Conservation (phyloP, 1,139 yeast species). For the Blastobotrys indianensis region DNA sequence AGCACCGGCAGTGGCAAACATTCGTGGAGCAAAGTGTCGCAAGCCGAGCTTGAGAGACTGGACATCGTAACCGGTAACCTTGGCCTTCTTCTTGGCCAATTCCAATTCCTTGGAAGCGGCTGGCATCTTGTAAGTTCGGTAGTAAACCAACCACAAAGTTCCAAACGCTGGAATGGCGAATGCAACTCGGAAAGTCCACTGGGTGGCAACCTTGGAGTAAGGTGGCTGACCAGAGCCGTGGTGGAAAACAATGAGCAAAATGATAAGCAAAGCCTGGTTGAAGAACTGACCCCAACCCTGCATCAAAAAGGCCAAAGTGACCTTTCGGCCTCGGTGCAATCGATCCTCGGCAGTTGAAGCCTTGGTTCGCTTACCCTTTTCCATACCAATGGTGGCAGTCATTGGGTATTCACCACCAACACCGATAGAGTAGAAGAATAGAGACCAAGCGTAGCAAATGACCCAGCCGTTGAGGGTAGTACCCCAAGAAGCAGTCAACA, state of each 20-base stretch:
- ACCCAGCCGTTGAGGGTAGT: slow-evolving; percentile 36
- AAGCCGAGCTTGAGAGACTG: slow-evolving; percentile 31
- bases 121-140: slow-evolving; percentile 37
- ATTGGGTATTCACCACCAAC: slow-evolving; percentile 99
- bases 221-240: slow-evolving; percentile 46
- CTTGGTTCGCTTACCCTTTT: slow-evolving; percentile 29
- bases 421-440: slow-evolving; percentile 60
- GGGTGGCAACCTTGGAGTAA: slow-evolving; percentile 31
- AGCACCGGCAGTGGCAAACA: slow-evolving; percentile 91
- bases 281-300: slow-evolving; percentile 42
- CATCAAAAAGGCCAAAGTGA: slow-evolving; percentile 37
- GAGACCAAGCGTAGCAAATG: slow-evolving; percentile 66
- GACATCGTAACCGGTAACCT: slow-evolving; percentile 36
- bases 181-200: slow-evolving; percentile 36
- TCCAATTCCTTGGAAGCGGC: slow-evolving; percentile 29
- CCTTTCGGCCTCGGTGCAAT: slow-evolving; percentile 39
- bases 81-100: slow-evolving; percentile 28
- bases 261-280: slow-evolving; percentile 36
- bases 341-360: slow-evolving; percentile 32
- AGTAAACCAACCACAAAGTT: slow-evolving; percentile 36
- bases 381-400: slow-evolving; percentile 56
- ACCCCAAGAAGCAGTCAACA: slow-evolving; percentile 56
- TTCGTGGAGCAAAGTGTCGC: slow-evolving; percentile 75
- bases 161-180: slow-evolving; percentile 37
- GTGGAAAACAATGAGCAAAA: slow-evolving; percentile 36